Conservation (phyloP, 768 basidiomycete genomes). For the Rhodotorula taiwanensis region DNA sequence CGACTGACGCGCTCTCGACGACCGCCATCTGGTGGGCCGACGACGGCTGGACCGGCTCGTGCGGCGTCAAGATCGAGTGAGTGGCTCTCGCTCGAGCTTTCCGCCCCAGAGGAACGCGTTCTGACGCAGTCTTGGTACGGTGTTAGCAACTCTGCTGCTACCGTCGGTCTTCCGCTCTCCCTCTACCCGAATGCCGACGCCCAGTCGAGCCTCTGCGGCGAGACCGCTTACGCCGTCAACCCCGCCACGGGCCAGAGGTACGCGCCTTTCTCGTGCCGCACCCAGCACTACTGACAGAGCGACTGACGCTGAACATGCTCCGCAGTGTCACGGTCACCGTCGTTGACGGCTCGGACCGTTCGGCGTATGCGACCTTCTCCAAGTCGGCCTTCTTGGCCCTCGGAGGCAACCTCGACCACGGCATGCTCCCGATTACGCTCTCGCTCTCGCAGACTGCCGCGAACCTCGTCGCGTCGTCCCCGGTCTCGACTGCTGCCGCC, state of each 20-base stretch:
- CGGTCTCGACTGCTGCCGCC: background rate
- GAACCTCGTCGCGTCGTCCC: too few relatives aligned
- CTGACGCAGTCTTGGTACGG: too few relatives aligned
- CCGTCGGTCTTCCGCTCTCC: conserved; percentile 7
- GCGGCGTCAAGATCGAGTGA: conserved; percentile 13
- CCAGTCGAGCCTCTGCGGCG: conserved; percentile 6
- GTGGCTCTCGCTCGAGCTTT: too few relatives aligned
- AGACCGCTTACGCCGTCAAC: background rate
- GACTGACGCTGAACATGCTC: background rate
- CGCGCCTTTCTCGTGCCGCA: background rate
- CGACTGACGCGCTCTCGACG: background rate
- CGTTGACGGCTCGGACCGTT: conserved; percentile 15
- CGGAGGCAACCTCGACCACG: conserved; percentile 11
- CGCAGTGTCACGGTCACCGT: conserved; percentile 11
- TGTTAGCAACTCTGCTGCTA: background rate
- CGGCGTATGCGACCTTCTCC: conserved; percentile 16
- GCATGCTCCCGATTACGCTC: conserved; percentile 8
- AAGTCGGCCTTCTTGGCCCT: conserved; percentile 7
- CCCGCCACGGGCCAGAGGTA: background rate
- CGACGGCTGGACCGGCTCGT: conserved; percentile 1
- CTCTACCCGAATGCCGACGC: conserved; percentile 1
- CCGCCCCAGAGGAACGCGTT: too few relatives aligned
- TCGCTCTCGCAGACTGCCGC: background rate
- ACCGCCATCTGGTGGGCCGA: conserved; percentile 22
- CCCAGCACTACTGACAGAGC: too few relatives aligned